Percentiles rank a stretch among this genome's conserved stretches.
Conservation (phyloP, 2,329 filamentous ascomycete species). For the Neoscytalidium dimidiatum region DNA sequence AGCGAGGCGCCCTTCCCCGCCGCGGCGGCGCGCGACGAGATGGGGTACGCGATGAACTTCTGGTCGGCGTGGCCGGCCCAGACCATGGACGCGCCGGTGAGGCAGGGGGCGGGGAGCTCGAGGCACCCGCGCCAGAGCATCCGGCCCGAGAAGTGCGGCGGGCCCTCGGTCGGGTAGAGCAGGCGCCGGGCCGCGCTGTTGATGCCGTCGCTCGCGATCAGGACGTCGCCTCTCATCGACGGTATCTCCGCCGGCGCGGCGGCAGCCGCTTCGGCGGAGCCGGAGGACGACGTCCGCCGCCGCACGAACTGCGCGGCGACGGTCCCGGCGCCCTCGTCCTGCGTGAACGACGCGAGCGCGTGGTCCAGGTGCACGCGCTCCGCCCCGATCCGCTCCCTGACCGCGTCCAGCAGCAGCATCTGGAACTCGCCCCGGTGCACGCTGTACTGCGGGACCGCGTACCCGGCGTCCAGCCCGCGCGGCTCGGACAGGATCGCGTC, state of each 20-base stretch:
- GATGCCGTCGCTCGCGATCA: slow-evolving; percentile 49
- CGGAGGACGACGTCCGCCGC: slow-evolving; percentile 5
- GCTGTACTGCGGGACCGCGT: slow-evolving; percentile 47
- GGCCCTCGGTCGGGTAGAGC: slow-evolving; percentile 48
- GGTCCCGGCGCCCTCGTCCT: slow-evolving; percentile 30
- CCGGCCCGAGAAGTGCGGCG: slow-evolving; percentile 48
- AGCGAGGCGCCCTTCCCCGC: slow-evolving; percentile 38
- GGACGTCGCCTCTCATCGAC: slow-evolving; percentile 34
- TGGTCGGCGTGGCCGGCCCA: slow-evolving; percentile 51
- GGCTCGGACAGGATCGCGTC: slow-evolving; percentile 47
- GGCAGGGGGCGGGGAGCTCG: slow-evolving; percentile 39
- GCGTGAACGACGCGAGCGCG: slow-evolving; percentile 38
- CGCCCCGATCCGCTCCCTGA: slow-evolving; percentile 43
- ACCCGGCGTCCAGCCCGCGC: slow-evolving; percentile 44
- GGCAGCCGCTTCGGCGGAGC: neutral
- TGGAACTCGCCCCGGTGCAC: slow-evolving; percentile 50
- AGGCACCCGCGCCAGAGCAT: slow-evolving; percentile 50
- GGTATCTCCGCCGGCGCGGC: slow-evolving; percentile 30
- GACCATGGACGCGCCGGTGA: slow-evolving; percentile 48
- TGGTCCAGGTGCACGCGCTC: slow-evolving; percentile 44
- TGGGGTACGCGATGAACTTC: slow-evolving; percentile 52
- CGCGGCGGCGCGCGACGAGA: slow-evolving; percentile 33
- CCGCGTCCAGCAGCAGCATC: slow-evolving; percentile 45
- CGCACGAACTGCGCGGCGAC: slow-evolving; percentile 43
- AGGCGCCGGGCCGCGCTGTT: slow-evolving; percentile 45